Evolutionary conservation across 192 early-diverging fungal species (phyloP).

Genomic region (Coemansia sp.): DNA sequence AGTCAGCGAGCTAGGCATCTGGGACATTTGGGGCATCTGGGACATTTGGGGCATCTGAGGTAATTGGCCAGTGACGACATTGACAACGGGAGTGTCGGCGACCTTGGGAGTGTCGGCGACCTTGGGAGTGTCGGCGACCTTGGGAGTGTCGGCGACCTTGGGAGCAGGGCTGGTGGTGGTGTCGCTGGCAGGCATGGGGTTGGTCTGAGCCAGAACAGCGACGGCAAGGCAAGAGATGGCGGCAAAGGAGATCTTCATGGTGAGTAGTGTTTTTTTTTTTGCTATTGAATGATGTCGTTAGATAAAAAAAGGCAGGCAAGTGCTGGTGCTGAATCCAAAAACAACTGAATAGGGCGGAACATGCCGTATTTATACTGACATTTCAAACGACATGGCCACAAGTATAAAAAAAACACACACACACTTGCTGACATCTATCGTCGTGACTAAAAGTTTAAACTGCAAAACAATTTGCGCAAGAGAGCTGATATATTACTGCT

Average conservation of each 20-base stretch:
- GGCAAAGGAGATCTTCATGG: no score
- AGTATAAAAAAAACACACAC: not conserved
- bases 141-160: not conserved
- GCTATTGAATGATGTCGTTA: not conserved
- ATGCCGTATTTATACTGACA: not conserved
- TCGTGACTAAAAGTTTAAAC: not conserved
- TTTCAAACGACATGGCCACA: not conserved
- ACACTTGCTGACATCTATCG: conserved; percentile 2
- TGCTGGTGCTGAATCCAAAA: conserved; percentile 7
- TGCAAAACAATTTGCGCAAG: not conserved
- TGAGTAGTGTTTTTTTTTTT: not conserved
- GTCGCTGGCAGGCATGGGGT: no score
- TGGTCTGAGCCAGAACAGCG: no score
- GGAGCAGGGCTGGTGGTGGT: not conserved
- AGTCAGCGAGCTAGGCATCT: no score
- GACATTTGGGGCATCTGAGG: not conserved
- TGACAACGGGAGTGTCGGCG: not conserved
- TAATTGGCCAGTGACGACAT: not conserved
- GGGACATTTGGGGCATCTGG: conserved; percentile 3
- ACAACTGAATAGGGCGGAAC: not conserved
- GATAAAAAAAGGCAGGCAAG: conserved; percentile 4
- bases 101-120: not conserved
- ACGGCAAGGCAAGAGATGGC: no score
- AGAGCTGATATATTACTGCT: not conserved
- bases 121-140: no score